Evolutionary conservation across 1,284 basidiomycete species (phyloP), one percentile per base, ranked within the genome.

Genomic region (Ceratobasidium sp.): DNA sequence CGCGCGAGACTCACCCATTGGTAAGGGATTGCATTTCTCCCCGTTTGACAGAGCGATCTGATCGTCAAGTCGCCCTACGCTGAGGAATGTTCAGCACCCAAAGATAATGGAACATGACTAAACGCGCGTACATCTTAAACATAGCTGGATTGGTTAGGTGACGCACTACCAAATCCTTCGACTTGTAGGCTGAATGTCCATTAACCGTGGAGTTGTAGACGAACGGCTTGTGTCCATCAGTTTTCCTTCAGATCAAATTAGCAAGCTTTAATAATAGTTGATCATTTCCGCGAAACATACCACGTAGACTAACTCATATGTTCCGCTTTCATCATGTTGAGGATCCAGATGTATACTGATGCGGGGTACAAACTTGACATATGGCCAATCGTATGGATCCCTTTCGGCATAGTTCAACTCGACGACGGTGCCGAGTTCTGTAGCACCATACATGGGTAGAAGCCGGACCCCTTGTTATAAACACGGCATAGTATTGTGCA

Each of bases 11-110:
- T 47, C 56, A 80, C 81, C 81, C 50, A 82, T 73, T 0, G 81
- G 80, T 2, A 76, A 77, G 0, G 81, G 82, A 69, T 82, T 83
- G 1, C 79, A 81, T 79, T 71, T 71, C 47, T 71, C 70, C 8
- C 70, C 70, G 53, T 42, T 70, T 3, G 27, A 17, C 42, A 71
- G 35, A 31, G 65, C 53, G 22, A 71, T 60, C 35, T 71, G 70
- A 34, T 71, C 70, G 38, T 71, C 70, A 17, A 52, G 27, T 4
- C 70, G 42, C 8, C 70, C 70, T 12, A 54, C 52, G 32, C 52
- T 54, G 3, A 3, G 22, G 22, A 40, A 10, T 15, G n/a, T n/a
- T n/a, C n/a, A n/a, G n/a, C n/a, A n/a, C n/a, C n/a, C n/a, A n/a
- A n/a, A n/a, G n/a, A n/a, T n/a, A n/a, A n/a, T n/a, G n/a, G n/a